Evolutionary conservation across 2,329 filamentous ascomycete genomes (phyloP).

Genomic region (Aspergillus melleus): DNA sequence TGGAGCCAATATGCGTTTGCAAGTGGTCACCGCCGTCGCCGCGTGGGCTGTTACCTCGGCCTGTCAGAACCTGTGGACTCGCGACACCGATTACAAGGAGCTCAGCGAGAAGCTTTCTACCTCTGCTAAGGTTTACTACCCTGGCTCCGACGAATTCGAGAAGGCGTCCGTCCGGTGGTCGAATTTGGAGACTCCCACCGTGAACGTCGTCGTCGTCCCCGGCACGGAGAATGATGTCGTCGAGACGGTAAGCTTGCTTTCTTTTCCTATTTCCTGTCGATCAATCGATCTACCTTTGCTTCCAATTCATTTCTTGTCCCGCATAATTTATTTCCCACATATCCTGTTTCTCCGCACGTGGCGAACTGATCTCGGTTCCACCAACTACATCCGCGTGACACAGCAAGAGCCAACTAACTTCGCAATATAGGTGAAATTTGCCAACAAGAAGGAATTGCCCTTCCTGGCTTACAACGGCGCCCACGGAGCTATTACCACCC

Average conservation of each 20-base stretch:
- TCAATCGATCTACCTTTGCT: not conserved
- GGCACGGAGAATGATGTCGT: constrained; percentile 52
- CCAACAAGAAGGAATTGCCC: constrained; percentile 48
- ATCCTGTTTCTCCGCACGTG: not conserved
- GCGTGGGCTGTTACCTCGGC: constrained; percentile 23
- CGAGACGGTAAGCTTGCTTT: constrained; percentile 40
- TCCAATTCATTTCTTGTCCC: not conserved
- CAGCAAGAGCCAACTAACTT: not conserved
- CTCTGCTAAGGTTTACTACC: constrained; percentile 44
- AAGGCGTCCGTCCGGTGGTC: constrained; percentile 50
- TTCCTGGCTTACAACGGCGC: constrained; percentile 56
- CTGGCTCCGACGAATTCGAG: constrained; percentile 43
- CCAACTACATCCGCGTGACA: not conserved
- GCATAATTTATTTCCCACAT: not conserved
- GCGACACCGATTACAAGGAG: constrained; percentile 17
- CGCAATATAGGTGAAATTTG: constrained; percentile 46
- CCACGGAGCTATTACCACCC: constrained; percentile 53
- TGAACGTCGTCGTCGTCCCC: constrained; percentile 51
- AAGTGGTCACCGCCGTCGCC: constrained; percentile 25
- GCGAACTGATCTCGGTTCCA: not conserved
- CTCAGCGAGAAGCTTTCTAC: constrained; percentile 34
- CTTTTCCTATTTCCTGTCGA: not conserved
- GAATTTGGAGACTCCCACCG: constrained; percentile 41
- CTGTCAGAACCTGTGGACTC: not conserved
- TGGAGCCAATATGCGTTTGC: constrained; percentile 5